phyloP scores from a whole-genome alignment of 1,284 basidiomycete genomes.

The Melampsora larici-populina region DNA sequence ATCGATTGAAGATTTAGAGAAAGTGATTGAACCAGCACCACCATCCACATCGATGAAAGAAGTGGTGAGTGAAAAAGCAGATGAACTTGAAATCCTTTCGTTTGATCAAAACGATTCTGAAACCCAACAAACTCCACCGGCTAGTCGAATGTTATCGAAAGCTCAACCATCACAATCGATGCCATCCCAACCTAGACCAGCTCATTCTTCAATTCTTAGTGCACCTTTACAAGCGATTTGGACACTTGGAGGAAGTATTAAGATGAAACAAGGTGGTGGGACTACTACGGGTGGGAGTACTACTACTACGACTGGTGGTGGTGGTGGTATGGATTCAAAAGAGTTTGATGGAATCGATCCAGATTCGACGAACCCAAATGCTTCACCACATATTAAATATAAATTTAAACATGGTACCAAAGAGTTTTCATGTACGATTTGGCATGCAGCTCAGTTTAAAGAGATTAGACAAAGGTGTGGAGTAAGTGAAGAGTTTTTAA shows the following conservation, averaged over 20 bases:
- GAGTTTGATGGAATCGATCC: background rate
- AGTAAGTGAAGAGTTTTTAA: background rate
- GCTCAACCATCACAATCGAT: background rate
- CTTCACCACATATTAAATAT: background rate
- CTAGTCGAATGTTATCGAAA: background rate
- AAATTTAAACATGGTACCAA: background rate
- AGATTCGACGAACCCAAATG: background rate
- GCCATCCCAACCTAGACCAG: background rate
- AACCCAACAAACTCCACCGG: background rate
- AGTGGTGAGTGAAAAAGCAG: background rate
- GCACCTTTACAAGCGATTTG: background rate
- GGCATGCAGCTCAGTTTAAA: background rate
- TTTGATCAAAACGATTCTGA: background rate
- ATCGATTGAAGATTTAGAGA: background rate
- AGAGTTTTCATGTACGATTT: constrained; percentile 8
- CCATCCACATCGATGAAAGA: background rate
- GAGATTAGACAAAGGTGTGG: background rate
- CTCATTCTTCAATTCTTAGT: background rate
- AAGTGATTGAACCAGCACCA: too few species aligned
- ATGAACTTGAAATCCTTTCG: background rate
- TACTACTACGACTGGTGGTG: background rate
- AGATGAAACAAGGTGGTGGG: background rate
- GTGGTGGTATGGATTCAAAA: background rate
- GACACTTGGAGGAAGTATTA: background rate
- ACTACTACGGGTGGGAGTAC: too few species aligned